Percentiles rank a stretch among this genome's conserved stretches.
These are phyloP conservation scores for Pholiota microspora DNA, from an alignment of 768 basidiomycete species.

Conservation along the genomic window DNA sequence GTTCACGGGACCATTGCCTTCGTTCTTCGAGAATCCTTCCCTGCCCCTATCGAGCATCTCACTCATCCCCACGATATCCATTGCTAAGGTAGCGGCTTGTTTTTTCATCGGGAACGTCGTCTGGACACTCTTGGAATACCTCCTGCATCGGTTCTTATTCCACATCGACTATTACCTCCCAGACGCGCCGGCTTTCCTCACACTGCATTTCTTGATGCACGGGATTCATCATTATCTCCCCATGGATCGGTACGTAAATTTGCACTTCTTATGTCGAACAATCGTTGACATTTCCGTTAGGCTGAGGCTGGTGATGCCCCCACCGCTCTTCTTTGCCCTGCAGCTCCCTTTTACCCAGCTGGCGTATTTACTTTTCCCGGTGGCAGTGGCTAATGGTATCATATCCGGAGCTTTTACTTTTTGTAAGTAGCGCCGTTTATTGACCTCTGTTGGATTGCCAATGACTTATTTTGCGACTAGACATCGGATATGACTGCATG, in stretches of 20 bases:
- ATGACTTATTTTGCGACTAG: no score
- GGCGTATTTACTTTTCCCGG: slow-evolving; percentile 79
- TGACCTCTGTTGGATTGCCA: no score
- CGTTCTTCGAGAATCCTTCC: slow-evolving; percentile 54
- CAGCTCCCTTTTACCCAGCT: slow-evolving; percentile 86
- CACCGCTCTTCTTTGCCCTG: slow-evolving; percentile 71
- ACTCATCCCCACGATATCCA: slow-evolving; percentile 47
- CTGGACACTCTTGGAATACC: slow-evolving; percentile 95
- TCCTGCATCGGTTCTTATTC: slow-evolving; percentile 94
- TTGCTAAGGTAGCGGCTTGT: slow-evolving; percentile 57
- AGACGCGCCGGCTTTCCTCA: slow-evolving; percentile 75
- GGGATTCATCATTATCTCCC: slow-evolving; percentile 98
- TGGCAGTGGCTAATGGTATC: slow-evolving; percentile 85
- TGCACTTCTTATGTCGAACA: not conserved
- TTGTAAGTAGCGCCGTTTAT: slow-evolving; percentile 44
- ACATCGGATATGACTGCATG: slow-evolving; percentile 85
- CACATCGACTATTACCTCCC: slow-evolving; percentile 89
- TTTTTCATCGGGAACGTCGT: slow-evolving; percentile 85
- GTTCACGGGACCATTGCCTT: slow-evolving; percentile 70
- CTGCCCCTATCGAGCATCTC: slow-evolving; percentile 51
- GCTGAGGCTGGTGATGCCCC: slow-evolving; percentile 96
- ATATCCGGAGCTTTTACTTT: slow-evolving; percentile 82
- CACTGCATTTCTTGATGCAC: slow-evolving; percentile 89
- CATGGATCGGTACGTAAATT: slow-evolving; percentile 77
- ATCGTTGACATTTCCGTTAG: slow-evolving; percentile 31